Evolutionary conservation across 2,329 filamentous ascomycete genomes (phyloP).

Genomic region (Penicillium sp.): DNA sequence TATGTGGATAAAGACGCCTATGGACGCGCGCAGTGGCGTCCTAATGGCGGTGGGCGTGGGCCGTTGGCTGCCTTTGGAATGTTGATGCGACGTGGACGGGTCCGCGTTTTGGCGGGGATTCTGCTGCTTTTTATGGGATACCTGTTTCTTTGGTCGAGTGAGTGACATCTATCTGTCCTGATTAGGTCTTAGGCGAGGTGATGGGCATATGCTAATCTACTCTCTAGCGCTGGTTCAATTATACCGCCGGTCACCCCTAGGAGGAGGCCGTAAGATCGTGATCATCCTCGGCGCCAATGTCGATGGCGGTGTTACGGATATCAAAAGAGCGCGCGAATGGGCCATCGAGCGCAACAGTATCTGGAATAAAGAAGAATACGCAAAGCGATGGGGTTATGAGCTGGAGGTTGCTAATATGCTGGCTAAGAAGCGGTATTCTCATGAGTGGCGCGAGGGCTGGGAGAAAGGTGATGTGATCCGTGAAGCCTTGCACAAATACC

Average conservation of each 20-base stretch:
- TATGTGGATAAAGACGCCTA: slow-evolving; percentile 74
- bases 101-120: slow-evolving; percentile 61
- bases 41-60: slow-evolving; percentile 32
- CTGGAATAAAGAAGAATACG: slow-evolving; percentile 90
- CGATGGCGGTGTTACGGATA: slow-evolving; percentile 97
- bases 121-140: slow-evolving; percentile 62
- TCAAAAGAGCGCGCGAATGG: slow-evolving; percentile 97
- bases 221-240: slow-evolving; percentile 50
- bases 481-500: slow-evolving; percentile 87
- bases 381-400: slow-evolving; percentile 85
- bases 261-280: slow-evolving; percentile 87
- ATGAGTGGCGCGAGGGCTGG: slow-evolving; percentile 99
- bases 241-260: slow-evolving; percentile 73
- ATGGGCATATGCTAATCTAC: not conserved
- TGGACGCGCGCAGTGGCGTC: slow-evolving; percentile 55
- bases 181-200: not conserved
- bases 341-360: slow-evolving; percentile 96
- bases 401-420: slow-evolving; percentile 98
- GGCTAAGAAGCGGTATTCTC: slow-evolving; percentile 96
- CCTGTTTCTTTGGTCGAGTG: slow-evolving; percentile 72
- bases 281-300: slow-evolving; percentile 92
- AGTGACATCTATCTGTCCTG: slow-evolving; percentile 36
- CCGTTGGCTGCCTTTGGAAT: slow-evolving; percentile 37
- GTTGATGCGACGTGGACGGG: slow-evolving; percentile 65
- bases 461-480: slow-evolving; percentile 96